Evolutionary conservation across 1,139 yeast genomes (phyloP), one percentile per base, ranked within the genome.

Genomic region (Kodamaea fungicola): DNA sequence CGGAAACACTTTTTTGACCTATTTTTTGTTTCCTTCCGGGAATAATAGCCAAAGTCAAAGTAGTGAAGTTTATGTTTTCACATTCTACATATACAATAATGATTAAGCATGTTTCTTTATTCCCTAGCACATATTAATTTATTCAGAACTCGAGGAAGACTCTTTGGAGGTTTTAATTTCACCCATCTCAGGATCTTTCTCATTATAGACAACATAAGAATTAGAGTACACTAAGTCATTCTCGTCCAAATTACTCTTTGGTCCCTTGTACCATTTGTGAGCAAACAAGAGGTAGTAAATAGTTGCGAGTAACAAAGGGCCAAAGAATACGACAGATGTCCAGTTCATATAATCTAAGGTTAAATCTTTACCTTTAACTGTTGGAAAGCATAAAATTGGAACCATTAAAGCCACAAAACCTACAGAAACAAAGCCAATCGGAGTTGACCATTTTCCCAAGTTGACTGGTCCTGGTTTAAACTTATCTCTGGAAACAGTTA

Each of bases 391-490:
- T 50, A 82, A 67, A 40, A 82, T 73, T 30, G 87, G 86, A 39
- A 78, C 69, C 80, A 83, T 80, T 24, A 80, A 62, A 1, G 62
- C 40, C 2, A 82, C 87, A 53, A 72, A 76, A 2, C 73, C 63
- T 35, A 44, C 44, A 1, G 70, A 66, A 12, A 62, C 43, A 13
- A 47, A 40, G 25, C 78, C 80, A 22, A 74, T 66, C 9, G 76
- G 73, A 12, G 62, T 53, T 1, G 85, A 76, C 44, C 54, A 67
- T 36, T 50, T 59, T 28, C 90, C 90, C 40, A 83, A 64, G 52
- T 76, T 66, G 83, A 86, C 82, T 2, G 90, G 90, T 2, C 90
- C 90, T 8, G 77, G 76, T 42, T 65, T 62, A 61, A 82, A 83
- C 3, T 68, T 62, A 13, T 74, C 61, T 40, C 74, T 62, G 9